Conservation (phyloP, 2,329 filamentous ascomycete species). For the Raffaelea albimanens region DNA sequence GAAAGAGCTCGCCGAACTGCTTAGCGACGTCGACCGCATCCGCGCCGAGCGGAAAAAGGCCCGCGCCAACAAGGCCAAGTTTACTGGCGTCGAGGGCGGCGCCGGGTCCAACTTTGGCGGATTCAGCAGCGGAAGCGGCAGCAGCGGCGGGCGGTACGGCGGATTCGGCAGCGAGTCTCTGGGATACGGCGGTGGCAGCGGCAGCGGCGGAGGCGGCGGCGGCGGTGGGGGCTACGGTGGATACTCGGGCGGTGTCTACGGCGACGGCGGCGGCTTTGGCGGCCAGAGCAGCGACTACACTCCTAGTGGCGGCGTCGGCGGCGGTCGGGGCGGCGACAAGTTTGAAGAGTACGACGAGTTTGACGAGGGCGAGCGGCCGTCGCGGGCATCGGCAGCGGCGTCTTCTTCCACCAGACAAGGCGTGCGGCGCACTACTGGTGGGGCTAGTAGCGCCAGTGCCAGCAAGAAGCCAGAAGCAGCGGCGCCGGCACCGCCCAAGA, state of each 20-base stretch:
- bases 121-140: slow-evolving; percentile 29
- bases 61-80: slow-evolving; percentile 82
- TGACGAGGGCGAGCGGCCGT: slow-evolving; percentile 58
- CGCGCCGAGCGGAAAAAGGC: slow-evolving; percentile 81
- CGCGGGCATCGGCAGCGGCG: slow-evolving; percentile 9
- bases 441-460: slow-evolving; percentile 20
- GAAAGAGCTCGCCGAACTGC: slow-evolving; percentile 89
- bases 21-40: slow-evolving; percentile 85
- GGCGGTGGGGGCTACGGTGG: slow-evolving; percentile 42
- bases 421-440: slow-evolving; percentile 17
- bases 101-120: slow-evolving; percentile 47
- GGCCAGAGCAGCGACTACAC: slow-evolving; percentile 64
- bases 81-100: slow-evolving; percentile 80
- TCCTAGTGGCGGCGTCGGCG: slow-evolving; percentile 11
- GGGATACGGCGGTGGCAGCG: slow-evolving; percentile 52
- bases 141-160: slow-evolving; percentile 56
- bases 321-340: slow-evolving; percentile 54
- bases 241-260: slow-evolving; percentile 69
- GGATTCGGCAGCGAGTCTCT: slow-evolving; percentile 87
- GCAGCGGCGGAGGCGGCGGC: slow-evolving; percentile 39
- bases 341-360: slow-evolving; percentile 98
- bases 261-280: slow-evolving; percentile 91
- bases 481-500: slow-evolving; percentile 55
- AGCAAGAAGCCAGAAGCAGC: slow-evolving; percentile 30
- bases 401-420: slow-evolving; percentile 29